Evolutionary conservation across 192 early-diverging fungal species (phyloP).

Genomic region (Coemansia sp.): DNA sequence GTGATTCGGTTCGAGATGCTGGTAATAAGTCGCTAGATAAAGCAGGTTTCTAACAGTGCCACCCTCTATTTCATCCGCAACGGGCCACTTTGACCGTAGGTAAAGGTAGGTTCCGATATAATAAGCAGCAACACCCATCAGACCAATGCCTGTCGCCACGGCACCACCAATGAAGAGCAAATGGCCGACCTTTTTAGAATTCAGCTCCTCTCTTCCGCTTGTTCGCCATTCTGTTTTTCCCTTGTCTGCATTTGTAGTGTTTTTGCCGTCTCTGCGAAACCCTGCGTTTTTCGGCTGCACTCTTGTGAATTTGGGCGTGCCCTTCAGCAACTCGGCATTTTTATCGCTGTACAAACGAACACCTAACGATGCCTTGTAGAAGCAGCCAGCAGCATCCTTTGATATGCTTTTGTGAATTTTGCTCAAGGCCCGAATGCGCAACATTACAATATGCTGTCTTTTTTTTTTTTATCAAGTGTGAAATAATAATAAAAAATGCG

Average conservation of each 20-base stretch:
- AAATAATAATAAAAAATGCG: not conserved
- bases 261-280: not conserved
- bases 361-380: conserved; percentile 1
- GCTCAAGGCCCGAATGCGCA: not conserved
- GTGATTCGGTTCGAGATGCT: conserved; percentile 16
- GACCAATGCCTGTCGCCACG: conserved; percentile 9
- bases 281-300: conserved; percentile 17
- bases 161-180: conserved; percentile 12
- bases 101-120: conserved; percentile 34
- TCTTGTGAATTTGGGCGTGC: conserved; percentile 41
- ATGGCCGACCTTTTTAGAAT: conserved; percentile 18
- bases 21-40: conserved; percentile 40
- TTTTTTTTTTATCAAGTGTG: not conserved
- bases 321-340: conserved; percentile 31
- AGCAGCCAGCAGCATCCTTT: not conserved
- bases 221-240: conserved; percentile 10
- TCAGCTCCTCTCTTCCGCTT: conserved; percentile 19
- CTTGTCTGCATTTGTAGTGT: not conserved
- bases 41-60: conserved; percentile 19
- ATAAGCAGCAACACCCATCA: conserved; percentile 23
- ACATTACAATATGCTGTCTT: not conserved
- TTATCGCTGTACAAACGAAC: conserved; percentile 7
- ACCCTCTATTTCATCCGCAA: conserved; percentile 21
- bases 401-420: not conserved
- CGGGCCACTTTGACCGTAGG: conserved; percentile 28